Evolutionary conservation across 257 asterid species (phyloP).

Genomic region (Penstemon davidsonii): DNA sequence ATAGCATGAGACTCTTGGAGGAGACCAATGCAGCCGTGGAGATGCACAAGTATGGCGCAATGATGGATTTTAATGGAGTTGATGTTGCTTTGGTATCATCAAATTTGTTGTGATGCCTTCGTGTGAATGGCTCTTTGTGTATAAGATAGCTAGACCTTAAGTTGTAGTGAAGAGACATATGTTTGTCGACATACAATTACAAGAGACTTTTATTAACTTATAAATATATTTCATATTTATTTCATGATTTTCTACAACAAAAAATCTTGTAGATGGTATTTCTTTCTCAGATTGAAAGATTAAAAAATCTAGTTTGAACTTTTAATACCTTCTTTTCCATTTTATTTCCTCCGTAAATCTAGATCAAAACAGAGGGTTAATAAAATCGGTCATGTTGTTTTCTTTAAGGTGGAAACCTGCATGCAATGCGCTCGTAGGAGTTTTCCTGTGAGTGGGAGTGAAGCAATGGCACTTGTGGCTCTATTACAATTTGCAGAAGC

Average conservation of each 20-base stretch:
- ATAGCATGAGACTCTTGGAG: constrained; percentile 59
- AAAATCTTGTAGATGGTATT: background rate
- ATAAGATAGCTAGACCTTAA: constrained; percentile 1
- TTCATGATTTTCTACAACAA: constrained; percentile 1
- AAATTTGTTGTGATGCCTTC: constrained; percentile 6
- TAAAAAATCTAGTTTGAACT: too few relatives aligned
- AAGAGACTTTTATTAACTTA: background rate
- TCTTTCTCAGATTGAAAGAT: constrained; percentile 13
- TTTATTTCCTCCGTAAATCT: background rate
- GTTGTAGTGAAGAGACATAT: background rate
- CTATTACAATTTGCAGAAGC: constrained; percentile 64
- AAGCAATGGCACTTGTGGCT: constrained; percentile 67
- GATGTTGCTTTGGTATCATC: constrained; percentile 59
- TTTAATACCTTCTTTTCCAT: background rate
- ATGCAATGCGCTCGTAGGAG: constrained; percentile 62
- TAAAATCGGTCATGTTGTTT: constrained; percentile 19
- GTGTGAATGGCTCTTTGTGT: background rate
- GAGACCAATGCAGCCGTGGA: constrained; percentile 92
- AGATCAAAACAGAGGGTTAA: constrained; percentile 10
- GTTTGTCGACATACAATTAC: background rate
- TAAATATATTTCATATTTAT: constrained; percentile 1
- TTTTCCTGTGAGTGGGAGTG: constrained; percentile 66
- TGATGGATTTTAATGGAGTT: constrained; percentile 71
- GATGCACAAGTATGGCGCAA: constrained; percentile 86
- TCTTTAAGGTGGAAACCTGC: constrained; percentile 71